Conservation (phyloP, 805 yeast species). For the Soucietia sequanensis region DNA sequence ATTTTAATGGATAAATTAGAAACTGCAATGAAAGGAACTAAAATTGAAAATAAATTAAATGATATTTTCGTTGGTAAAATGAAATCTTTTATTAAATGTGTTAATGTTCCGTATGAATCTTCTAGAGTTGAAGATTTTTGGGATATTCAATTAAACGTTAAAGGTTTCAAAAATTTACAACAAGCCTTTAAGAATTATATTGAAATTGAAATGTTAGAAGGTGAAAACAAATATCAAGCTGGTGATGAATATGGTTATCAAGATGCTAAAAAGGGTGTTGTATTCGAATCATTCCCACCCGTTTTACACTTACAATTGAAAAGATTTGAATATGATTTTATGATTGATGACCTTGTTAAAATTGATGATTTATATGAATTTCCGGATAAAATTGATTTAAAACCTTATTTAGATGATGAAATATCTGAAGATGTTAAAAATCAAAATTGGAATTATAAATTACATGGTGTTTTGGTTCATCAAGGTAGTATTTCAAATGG, state of each 20-base stretch:
- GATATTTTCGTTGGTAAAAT: slow-evolving; percentile 93
- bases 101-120: slow-evolving; percentile 90
- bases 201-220: slow-evolving; percentile 84
- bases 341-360: slow-evolving; percentile 82
- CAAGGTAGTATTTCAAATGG: slow-evolving; percentile 96
- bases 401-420: slow-evolving; percentile 70
- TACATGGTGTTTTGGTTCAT: slow-evolving; percentile 95
- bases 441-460: slow-evolving; percentile 72
- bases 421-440: slow-evolving; percentile 35
- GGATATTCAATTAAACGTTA: slow-evolving; percentile 96
- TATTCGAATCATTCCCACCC: slow-evolving; percentile 85
- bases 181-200: slow-evolving; percentile 84
- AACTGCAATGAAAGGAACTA: slow-evolving; percentile 84
- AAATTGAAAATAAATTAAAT: slow-evolving; percentile 55
- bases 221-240: slow-evolving; percentile 95
- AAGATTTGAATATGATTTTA: slow-evolving; percentile 91
- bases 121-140: slow-evolving; percentile 92
- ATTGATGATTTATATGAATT: slow-evolving; percentile 91
- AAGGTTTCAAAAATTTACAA: slow-evolving; percentile 67
- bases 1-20: slow-evolving; percentile 94
- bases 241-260: slow-evolving; percentile 82
- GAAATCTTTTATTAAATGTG: slow-evolving; percentile 92
- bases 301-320: slow-evolving; percentile 91
- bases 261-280: slow-evolving; percentile 96
- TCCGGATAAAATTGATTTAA: slow-evolving; percentile 77